Evolutionary conservation across 768 basidiomycete genomes (phyloP).

Genomic region (Leccinum fibrillosum): DNA sequence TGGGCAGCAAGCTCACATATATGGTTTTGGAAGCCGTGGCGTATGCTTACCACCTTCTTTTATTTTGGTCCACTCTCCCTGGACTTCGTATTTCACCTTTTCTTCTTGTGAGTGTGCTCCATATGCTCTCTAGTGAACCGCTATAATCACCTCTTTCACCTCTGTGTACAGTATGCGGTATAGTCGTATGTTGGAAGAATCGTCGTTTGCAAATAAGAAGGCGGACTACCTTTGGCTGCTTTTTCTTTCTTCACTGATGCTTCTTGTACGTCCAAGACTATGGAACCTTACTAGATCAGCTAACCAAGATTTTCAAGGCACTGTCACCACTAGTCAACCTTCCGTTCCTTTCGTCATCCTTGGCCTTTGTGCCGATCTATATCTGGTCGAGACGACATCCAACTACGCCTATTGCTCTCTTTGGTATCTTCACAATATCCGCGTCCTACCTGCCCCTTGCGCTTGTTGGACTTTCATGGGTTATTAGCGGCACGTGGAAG

Average conservation of each 20-base stretch:
- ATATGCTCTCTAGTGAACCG: not conserved
- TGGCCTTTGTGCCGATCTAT: conserved; percentile 95
- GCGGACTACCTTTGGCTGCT: conserved; percentile 98
- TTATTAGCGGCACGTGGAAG: conserved; percentile 78
- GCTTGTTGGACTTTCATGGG: conserved; percentile 84
- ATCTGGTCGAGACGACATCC: conserved; percentile 96
- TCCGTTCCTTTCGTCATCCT: conserved; percentile 88
- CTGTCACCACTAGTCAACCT: conserved; percentile 88
- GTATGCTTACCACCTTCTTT: conserved; percentile 86
- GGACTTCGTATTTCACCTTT: conserved; percentile 95
- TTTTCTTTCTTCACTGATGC: conserved; percentile 75
- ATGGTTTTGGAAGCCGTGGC: conserved; percentile 64
- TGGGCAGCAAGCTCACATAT: conserved; percentile 8
- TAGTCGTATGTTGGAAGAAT: conserved; percentile 95
- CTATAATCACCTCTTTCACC: not conserved
- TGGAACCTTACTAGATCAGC: not conserved
- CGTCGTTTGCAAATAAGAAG: conserved; percentile 84
- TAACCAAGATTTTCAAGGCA: conserved; percentile 38
- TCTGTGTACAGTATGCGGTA: conserved; percentile 80
- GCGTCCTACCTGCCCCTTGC: conserved; percentile 94
- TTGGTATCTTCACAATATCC: conserved; percentile 91
- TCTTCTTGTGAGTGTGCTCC: conserved; percentile 82
- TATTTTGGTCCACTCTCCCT: conserved; percentile 93
- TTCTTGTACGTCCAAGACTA: conserved; percentile 57
- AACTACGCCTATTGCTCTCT: conserved; percentile 91